Evolutionary conservation across 306 rosid genomes (phyloP).

Genomic region (Arachis stenosperma): DNA sequence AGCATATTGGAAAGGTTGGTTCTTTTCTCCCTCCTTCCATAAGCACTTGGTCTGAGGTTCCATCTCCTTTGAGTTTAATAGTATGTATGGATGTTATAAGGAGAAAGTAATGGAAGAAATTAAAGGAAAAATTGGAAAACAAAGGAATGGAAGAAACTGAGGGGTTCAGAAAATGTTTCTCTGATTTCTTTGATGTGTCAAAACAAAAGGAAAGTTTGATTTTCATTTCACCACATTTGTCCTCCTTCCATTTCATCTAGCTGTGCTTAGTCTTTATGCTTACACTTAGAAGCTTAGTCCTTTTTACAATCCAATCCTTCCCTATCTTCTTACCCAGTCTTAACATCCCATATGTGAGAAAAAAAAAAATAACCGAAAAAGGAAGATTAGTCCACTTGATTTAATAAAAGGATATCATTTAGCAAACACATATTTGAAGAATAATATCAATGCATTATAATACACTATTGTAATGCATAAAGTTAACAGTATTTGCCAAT

Average conservation of each 20-base stretch:
- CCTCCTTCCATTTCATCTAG: slow-evolving; percentile 3
- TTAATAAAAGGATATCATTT: slow-evolving; percentile 23
- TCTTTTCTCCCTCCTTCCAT: slow-evolving; percentile 11
- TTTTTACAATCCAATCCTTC: not conserved
- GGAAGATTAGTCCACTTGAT: too few species aligned
- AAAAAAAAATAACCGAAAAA: too few species aligned
- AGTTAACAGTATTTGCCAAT: not conserved
- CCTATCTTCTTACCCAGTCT: too few species aligned
- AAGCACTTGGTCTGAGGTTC: slow-evolving; percentile 6
- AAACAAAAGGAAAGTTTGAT: not conserved
- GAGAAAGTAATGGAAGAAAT: slow-evolving; percentile 7
- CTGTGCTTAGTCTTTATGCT: not conserved
- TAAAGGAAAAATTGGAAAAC: not conserved
- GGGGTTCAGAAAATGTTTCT: slow-evolving; percentile 1
- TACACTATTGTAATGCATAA: not conserved
- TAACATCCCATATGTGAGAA: too few species aligned
- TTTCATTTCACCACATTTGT: not conserved
- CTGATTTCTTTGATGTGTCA: not conserved
- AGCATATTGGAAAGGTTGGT: slow-evolving; percentile 87
- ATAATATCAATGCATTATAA: slow-evolving; percentile 14
- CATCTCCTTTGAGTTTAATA: slow-evolving; percentile 27
- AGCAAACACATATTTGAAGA: slow-evolving; percentile 10
- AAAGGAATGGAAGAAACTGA: not conserved
- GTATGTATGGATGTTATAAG: slow-evolving; percentile 19
- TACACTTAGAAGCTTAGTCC: slow-evolving; percentile 6